Conservation (phyloP, 192 early-diverging fungal species). For the Coemansia biformis region DNA sequence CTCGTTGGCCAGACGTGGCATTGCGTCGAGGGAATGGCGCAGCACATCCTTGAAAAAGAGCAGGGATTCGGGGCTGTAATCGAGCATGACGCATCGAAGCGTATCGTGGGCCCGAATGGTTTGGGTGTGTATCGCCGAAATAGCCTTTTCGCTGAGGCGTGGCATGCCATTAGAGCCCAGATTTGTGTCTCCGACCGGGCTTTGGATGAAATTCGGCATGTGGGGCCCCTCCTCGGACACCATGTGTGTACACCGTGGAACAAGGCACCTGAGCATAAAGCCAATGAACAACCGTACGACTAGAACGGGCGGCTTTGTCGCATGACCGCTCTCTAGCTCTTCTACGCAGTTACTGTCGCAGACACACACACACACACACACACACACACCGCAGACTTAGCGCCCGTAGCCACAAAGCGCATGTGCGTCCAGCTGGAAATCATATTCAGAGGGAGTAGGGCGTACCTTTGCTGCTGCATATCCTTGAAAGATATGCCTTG, state of each 20-base stretch:
- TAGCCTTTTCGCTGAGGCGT: no score
- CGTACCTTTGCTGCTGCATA: conserved; percentile 33
- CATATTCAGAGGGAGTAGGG: no score
- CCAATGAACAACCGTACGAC: conserved; percentile 21
- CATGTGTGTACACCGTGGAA: conserved; percentile 22
- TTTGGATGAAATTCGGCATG: conserved; percentile 16
- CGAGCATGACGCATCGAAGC: conserved; percentile 27
- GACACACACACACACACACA: no score
- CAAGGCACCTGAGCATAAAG: conserved; percentile 27
- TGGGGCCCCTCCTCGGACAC: conserved; percentile 12
- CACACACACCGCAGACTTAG: no score
- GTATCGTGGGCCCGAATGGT: conserved; percentile 16
- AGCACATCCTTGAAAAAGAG: conserved; percentile 34
- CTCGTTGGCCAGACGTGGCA: conserved; percentile 3
- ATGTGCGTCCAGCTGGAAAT: no score
- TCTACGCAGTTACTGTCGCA: no score
- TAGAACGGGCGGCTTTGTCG: conserved; percentile 35
- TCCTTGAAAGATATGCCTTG: conserved; percentile 36
- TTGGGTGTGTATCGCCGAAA: conserved; percentile 1
- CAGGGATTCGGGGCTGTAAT: conserved; percentile 15
- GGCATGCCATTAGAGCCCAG: background rate
- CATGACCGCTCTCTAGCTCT: no score
- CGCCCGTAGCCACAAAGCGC: no score
- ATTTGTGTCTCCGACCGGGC: background rate
- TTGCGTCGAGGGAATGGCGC: conserved; percentile 17